Evolutionary conservation across 371 early-diverging fungal species (phyloP), one percentile per base, ranked within the genome.

Genomic region (Dichotomocladium elegans): DNA sequence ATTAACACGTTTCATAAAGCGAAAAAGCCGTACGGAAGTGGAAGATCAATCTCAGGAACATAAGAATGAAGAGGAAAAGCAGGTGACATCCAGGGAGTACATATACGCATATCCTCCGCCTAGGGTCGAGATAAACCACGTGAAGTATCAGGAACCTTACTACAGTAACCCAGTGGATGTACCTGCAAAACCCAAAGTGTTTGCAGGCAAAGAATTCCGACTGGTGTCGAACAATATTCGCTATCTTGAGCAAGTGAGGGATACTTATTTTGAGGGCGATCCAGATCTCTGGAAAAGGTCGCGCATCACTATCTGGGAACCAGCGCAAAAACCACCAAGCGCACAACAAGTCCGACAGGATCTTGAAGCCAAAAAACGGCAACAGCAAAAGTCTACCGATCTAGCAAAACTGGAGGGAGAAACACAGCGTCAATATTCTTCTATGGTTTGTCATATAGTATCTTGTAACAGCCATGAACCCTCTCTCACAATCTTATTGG

Each of bases 161-260:
- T 92, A 79, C 47, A 80, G 82, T 9, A 70, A 84, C 29, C 77
- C 73, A 3, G 51, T 49, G 0, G 84, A 91, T 57, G 71, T 73
- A 1, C 84, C 89, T 0, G 53, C 60, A 3, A 62, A 51, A 15
- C 55, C 65, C 10, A 79, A 77, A 24, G 61, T 68, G 1, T 85
- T 81, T 63, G 66, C 80, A 4, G 84, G 80, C 1, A 74, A 73
- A 44, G 79, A 81, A 21, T 80, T 86, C 31, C 60, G 63, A 12
- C 21, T 81, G 7, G 49, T 63, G 9, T 75, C 75, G 1, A 60
- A 61, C 5, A 56, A 40, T 10, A 28, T 59, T 4, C 28, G 44
- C 17, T 42, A 55, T 17, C 45, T 73, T 10, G 61, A 64, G 34
- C 60, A 63, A 9, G 64, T 61, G 19, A 14, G 10, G 26, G 21